Conservation (phyloP, 2,329 filamentous ascomycete species). For the Aspergillus sp. region DNA sequence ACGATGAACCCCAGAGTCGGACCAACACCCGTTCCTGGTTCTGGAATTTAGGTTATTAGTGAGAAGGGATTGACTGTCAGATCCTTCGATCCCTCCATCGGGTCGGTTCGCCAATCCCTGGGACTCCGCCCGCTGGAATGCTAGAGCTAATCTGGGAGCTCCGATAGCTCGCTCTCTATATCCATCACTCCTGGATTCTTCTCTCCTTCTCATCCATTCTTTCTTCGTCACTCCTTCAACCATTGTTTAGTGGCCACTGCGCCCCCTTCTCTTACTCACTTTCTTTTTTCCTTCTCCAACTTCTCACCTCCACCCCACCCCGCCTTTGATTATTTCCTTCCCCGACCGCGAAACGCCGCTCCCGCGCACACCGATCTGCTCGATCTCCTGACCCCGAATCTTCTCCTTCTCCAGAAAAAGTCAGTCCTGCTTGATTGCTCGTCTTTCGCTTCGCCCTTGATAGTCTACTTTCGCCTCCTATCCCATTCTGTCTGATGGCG, state of each 20-base stretch:
- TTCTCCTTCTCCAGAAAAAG: neutral
- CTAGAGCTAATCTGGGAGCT: neutral
- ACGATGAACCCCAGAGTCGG: neutral
- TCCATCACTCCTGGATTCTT: neutral
- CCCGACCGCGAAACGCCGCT: constrained; percentile 10
- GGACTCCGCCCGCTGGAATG: constrained; percentile 12
- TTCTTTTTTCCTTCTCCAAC: constrained; percentile 8
- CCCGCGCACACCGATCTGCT: constrained; percentile 1
- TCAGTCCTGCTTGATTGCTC: neutral
- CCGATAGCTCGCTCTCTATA: neutral
- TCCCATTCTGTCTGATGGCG: constrained; percentile 1
- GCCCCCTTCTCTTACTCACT: constrained; percentile 9
- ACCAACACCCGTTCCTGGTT: neutral
- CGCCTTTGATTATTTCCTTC: constrained; percentile 7
- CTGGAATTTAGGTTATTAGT: constrained; percentile 3
- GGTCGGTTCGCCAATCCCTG: constrained; percentile 8
- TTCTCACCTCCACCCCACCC: constrained; percentile 12
- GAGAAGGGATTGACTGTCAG: constrained; percentile 5
- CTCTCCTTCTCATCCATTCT: constrained; percentile 1
- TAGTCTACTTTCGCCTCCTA: constrained; percentile 6
- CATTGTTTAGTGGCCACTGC: neutral
- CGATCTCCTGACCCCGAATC: neutral
- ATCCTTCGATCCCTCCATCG: constrained; percentile 5
- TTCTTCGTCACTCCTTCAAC: constrained; percentile 4
- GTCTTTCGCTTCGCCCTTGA: neutral